Evolutionary conservation across 1,284 basidiomycete genomes (phyloP).

Genomic region (Pascua sp.): DNA sequence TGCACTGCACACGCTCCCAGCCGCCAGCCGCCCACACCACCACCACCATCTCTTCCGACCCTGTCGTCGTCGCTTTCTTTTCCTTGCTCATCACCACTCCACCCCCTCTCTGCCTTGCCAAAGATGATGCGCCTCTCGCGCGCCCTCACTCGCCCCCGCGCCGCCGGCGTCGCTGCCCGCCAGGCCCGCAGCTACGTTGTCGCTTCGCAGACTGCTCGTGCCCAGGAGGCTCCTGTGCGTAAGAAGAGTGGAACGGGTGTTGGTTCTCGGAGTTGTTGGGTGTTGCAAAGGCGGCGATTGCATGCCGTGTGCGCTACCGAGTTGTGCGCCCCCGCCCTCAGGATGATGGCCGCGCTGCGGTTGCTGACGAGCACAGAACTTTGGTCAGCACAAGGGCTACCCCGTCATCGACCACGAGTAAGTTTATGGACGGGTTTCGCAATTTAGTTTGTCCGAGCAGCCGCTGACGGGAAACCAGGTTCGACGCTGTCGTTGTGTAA

Average conservation of each 20-base stretch:
- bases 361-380: slow-evolving; percentile 32
- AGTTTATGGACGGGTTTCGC: slow-evolving; percentile 7
- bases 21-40: slow-evolving; percentile 1
- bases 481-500: slow-evolving; percentile 94
- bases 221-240: slow-evolving; percentile 43
- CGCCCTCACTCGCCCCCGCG: slow-evolving; percentile 20
- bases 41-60: background rate
- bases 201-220: slow-evolving; percentile 41
- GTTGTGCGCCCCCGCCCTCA: too few species aligned
- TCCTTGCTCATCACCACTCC: slow-evolving; percentile 17
- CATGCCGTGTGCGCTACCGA: too few species aligned
- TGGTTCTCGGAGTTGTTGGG: background rate
- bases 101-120: slow-evolving; percentile 5
- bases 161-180: slow-evolving; percentile 15
- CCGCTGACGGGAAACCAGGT: slow-evolving; percentile 55
- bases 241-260: background rate
- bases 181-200: slow-evolving; percentile 36
- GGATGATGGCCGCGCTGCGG: background rate
- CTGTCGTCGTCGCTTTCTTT: slow-evolving; percentile 2
- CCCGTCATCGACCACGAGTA: slow-evolving; percentile 87
- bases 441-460: background rate
- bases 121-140: slow-evolving; percentile 31
- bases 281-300: background rate
- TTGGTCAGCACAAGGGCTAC: slow-evolving; percentile 57
- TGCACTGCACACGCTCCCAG: background rate